Conservation (phyloP, 1,284 basidiomycete species). For the Moniliella sp. region DNA sequence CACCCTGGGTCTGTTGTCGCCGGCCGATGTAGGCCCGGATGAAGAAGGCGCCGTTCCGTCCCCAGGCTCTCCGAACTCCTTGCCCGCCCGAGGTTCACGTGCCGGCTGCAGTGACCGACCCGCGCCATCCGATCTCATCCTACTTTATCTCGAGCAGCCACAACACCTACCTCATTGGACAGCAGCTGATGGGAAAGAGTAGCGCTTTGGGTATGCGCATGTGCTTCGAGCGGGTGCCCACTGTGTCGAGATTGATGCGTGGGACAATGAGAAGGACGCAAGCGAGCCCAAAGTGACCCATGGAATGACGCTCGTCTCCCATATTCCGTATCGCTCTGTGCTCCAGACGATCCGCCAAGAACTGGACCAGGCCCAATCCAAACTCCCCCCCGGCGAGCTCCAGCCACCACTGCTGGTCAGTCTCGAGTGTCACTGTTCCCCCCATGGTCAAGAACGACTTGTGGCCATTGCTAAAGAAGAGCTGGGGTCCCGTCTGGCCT, state of each 20-base stretch:
- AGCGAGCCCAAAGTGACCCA: conserved; percentile 45
- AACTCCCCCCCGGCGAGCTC: not conserved
- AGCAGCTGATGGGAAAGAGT: conserved; percentile 44
- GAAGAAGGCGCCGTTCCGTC: not conserved
- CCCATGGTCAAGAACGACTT: conserved; percentile 40
- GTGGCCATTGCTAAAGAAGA: conserved; percentile 42
- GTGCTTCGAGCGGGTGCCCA: conserved; percentile 42
- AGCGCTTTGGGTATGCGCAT: conserved; percentile 43
- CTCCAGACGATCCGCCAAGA: conserved; percentile 12
- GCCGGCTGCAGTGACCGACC: conserved; percentile 12
- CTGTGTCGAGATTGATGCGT: conserved; percentile 52
- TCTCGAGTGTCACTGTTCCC: conserved; percentile 46
- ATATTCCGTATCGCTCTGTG: conserved; percentile 12
- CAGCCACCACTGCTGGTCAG: conserved; percentile 37
- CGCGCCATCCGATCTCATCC: conserved; percentile 10
- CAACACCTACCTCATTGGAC: conserved; percentile 43
- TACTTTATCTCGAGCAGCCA: conserved; percentile 16
- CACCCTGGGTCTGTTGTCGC: conserved; percentile 7
- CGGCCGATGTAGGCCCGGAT: conserved; percentile 5
- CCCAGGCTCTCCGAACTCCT: conserved; percentile 8
- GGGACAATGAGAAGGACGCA: conserved; percentile 38
- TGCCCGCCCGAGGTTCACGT: conserved; percentile 14
- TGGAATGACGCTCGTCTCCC: conserved; percentile 28
- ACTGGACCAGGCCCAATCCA: conserved; percentile 3
- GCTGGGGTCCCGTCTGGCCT: conserved; percentile 42